phyloP scores from a whole-genome alignment of 306 rosid species.

The Fagus crenata region DNA sequence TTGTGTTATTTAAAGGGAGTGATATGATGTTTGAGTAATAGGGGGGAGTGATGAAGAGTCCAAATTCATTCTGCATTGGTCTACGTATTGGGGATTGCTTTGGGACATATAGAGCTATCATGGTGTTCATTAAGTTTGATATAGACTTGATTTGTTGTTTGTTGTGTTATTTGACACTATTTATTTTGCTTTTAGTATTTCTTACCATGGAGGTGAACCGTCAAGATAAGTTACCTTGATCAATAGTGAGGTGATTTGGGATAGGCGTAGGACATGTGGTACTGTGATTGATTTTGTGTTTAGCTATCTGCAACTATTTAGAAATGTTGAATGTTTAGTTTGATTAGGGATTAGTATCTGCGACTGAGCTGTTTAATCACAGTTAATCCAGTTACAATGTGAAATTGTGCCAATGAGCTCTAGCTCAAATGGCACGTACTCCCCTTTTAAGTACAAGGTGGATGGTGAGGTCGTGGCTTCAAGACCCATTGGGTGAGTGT shows the following conservation, averaged over 20 bases:
- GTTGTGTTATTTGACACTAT: not conserved
- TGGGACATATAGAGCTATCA: not conserved
- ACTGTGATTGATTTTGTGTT: not conserved
- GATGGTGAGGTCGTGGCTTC: no score
- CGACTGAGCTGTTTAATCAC: not conserved
- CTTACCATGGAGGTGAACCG: not conserved
- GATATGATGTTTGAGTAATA: no score
- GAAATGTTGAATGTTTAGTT: not conserved
- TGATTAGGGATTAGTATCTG: not conserved
- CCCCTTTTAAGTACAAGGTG: no score
- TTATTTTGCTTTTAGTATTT: not conserved
- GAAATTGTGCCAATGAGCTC: not conserved
- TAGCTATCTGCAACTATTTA: not conserved
- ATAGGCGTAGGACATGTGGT: not conserved
- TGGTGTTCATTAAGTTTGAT: not conserved
- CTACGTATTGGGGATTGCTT: not conserved
- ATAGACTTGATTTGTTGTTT: not conserved
- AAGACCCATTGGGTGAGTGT: no score
- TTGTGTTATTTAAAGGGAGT: no score
- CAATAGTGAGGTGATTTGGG: not conserved
- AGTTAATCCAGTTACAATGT: not conserved
- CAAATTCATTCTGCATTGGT: not conserved
- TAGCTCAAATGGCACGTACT: no score
- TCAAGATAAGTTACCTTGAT: conserved; percentile 1
- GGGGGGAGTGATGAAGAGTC: not conserved